phyloP scores from a whole-genome alignment of 2,329 filamentous ascomycete species.

The Penicillium sp. region DNA sequence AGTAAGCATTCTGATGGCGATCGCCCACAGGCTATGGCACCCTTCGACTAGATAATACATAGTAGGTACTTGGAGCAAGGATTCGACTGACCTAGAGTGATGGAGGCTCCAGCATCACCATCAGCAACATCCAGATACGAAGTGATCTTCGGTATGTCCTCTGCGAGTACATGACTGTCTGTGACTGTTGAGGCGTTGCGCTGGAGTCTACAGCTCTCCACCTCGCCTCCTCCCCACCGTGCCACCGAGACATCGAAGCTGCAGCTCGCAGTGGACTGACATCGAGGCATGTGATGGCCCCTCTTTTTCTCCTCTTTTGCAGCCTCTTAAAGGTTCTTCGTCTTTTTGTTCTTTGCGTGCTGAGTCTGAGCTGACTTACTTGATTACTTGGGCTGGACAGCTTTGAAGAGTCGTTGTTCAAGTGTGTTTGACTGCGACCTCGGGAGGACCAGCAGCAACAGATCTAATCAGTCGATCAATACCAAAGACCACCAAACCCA shows the following conservation, averaged over 20 bases:
- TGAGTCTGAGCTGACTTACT: background rate
- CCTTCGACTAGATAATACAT: background rate
- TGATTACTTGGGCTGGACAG: background rate
- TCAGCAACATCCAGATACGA: background rate
- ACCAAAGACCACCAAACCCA: background rate
- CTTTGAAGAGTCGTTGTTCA: background rate
- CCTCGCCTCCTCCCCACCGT: constrained; percentile 3
- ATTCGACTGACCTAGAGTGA: background rate
- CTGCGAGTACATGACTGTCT: background rate
- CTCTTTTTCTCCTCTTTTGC: constrained; percentile 19
- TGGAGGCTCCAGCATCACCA: background rate
- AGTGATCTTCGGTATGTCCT: background rate
- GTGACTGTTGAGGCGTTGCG: background rate
- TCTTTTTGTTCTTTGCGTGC: constrained; percentile 1
- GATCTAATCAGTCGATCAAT: background rate
- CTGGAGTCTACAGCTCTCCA: background rate
- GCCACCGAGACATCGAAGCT: constrained; percentile 1
- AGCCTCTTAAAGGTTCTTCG: background rate
- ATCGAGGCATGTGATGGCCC: constrained; percentile 20
- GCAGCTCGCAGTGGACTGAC: background rate
- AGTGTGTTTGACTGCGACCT: background rate
- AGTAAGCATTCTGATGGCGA: too few species aligned
- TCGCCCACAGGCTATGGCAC: background rate
- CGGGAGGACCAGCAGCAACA: background rate
- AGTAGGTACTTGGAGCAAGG: background rate